Evolutionary conservation across 106 monocot genomes (phyloP), one percentile per base, ranked within the genome.

Genomic region (Chionographis japonica): DNA sequence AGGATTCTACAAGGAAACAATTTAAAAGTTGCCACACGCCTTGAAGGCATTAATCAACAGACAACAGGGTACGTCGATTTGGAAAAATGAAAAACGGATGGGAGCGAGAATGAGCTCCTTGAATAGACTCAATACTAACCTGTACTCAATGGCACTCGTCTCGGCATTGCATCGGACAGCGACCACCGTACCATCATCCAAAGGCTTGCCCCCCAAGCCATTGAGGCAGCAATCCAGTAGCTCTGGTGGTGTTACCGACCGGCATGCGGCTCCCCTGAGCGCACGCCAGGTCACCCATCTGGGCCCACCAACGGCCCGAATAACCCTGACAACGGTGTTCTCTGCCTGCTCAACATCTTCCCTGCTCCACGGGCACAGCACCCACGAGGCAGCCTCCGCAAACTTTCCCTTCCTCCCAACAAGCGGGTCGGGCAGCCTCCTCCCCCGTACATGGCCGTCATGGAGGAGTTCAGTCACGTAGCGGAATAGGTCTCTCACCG

Each of bases 201-300:
- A 39, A 13, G 52, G 4, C 58, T 72, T 81, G 11, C 89, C 86
- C 13, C 37, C 69, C 37, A 95, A 51, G 2, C 66, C 72, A 65
- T 71, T 81, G 12, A 95, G 78, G 72, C 83, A 91, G 37, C 78
- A 82, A 62, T 87, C 77, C 16, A 91, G 78, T 15, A 95, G 72
- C 54, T 77, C 76, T 2, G 67, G 58, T 3, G 85, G 71, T 0
- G 50, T 53, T 2, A 66, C 68, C 0, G 65, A 12, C 4, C 50
- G 46, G 54, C 67, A 80, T 8, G 72, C 16, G 0, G 83, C 86
- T 37, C 88, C 88, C 38, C 41, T 74, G 7, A 95, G 88, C 13
- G 83, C 65, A 4, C 81, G 75, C 79, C 71, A 84, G 11, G 84
- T 27, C 15, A 95, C 83, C 95, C 88, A 88, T 1, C 37, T 37